Base-by-base conservation (phyloP, 495 filamentous ascomycete species). In the Aspergillus sparsus region DNA sequence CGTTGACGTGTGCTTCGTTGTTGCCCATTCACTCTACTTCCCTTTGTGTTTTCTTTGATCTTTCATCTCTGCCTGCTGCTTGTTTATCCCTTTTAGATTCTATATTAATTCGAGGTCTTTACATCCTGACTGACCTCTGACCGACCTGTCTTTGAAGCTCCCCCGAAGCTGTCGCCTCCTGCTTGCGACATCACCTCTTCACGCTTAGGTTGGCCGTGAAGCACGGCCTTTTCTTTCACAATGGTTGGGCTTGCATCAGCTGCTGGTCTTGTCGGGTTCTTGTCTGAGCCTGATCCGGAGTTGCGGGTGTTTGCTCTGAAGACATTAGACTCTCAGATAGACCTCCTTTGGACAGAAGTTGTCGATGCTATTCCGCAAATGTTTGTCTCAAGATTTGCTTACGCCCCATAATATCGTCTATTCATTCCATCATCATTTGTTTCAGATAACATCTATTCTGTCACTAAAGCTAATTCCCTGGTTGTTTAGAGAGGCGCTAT, bases 191-290 rank as follows among this genome's bases (percentile, higher is more conserved):
- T 65, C 64, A 70, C 54, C 31, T 62, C 62, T 63, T 63, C 51
- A 51, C 39, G 52, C 55, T 49, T 42, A 32, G 54, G 49, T 50
- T 53, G 16, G 39, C 41, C 41, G 58, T 54, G 33, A 33, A 37
- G 7, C 34, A 57, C 42, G 47, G 66, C 59, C 57, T 52, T 37
- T 61, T 64, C 54, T 59, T 35, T 27, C 58, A 58, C 69, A 18
- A 99, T 99, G 94, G 90, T 93, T 71, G 92, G 89, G 72, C 82
- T 99, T 68, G 90, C 91, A 66, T 97, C 95, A 55, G 95, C 93
- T 61, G 90, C 90, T 57, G 95, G 95, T 69, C 86, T 99, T 42
- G 86, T 99, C 69, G 93, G 92, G 74, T 96, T 98, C 74, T 85
- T 99, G 49, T 89, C 92, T 63, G 95, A 99, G 71, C 90, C 93